Evolutionary conservation across 208 protist species (phyloP).

Genomic region (Leishmania aethiopica): DNA sequence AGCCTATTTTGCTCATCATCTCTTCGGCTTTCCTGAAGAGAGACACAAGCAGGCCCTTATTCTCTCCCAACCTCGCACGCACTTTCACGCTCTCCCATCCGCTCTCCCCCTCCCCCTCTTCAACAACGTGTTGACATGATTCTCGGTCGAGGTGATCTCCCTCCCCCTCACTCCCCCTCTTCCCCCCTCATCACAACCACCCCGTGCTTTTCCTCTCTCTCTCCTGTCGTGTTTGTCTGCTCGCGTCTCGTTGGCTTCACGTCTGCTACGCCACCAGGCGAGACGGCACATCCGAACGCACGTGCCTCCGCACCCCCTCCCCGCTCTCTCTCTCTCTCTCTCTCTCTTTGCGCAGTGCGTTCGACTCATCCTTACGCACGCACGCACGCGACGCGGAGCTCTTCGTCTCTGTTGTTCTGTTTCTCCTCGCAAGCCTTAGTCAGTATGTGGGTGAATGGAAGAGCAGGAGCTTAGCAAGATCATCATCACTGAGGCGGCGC

Average conservation of each 20-base stretch:
- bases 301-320: not conserved
- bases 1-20: not conserved
- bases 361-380: not conserved
- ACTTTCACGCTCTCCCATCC: not conserved
- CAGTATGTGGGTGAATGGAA: constrained; percentile 1
- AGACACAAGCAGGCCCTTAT: not conserved
- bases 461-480: constrained; percentile 27
- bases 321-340: too few species aligned
- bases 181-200: not conserved
- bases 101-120: not conserved
- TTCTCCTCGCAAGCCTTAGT: not conserved
- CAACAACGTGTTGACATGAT: not conserved
- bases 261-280: not conserved
- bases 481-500: constrained; percentile 35
- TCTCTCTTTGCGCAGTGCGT: not conserved
- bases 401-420: not conserved
- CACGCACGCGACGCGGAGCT: not conserved
- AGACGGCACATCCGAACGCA: not conserved
- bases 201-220: not conserved
- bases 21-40: not conserved
- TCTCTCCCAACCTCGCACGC: not conserved
- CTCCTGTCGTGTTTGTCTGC: not conserved
- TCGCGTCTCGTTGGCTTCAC: not conserved
- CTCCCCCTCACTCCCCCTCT: not conserved
- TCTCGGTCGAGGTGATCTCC: not conserved